Conservation (phyloP, 164 flowering plant species). For the Chimonanthus praecox region DNA sequence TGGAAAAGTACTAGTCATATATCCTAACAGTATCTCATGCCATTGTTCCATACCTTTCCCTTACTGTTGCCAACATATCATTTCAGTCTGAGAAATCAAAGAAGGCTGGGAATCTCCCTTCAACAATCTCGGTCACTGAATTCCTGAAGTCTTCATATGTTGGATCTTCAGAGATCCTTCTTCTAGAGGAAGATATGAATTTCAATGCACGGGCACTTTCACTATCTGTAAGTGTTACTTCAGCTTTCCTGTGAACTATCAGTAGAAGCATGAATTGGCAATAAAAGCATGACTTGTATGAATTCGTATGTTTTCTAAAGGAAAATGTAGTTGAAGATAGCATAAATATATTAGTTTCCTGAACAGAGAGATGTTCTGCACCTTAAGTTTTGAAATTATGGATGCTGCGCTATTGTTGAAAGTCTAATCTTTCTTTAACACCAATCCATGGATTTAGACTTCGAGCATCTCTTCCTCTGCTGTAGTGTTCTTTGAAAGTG, state of each 20-base stretch:
- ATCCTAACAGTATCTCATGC: background rate
- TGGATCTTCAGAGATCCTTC: constrained; percentile 42
- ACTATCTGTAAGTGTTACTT: constrained; percentile 48
- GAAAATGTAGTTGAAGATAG: background rate
- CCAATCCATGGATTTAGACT: too few species aligned
- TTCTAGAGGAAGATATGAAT: constrained; percentile 84
- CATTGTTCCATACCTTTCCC: background rate
- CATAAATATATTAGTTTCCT: background rate
- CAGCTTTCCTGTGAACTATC: background rate
- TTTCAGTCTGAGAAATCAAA: constrained; percentile 91
- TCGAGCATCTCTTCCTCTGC: too few species aligned
- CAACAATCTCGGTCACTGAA: constrained; percentile 49
- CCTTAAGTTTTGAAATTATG: background rate
- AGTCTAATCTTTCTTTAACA: too few species aligned
- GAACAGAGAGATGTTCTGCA: background rate
- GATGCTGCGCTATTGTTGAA: background rate
- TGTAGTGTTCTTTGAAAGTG: too few species aligned
- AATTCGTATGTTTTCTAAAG: background rate
- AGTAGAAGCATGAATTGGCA: background rate
- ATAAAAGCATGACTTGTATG: background rate
- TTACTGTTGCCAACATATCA: background rate
- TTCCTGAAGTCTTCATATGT: constrained; percentile 50
- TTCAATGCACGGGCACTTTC: constrained; percentile 75
- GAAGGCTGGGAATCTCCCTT: constrained; percentile 67
- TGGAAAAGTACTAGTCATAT: background rate